Base-by-base conservation (phyloP, 2,329 filamentous ascomycete genomes). In the Ascochyta clinopodiicola region DNA sequence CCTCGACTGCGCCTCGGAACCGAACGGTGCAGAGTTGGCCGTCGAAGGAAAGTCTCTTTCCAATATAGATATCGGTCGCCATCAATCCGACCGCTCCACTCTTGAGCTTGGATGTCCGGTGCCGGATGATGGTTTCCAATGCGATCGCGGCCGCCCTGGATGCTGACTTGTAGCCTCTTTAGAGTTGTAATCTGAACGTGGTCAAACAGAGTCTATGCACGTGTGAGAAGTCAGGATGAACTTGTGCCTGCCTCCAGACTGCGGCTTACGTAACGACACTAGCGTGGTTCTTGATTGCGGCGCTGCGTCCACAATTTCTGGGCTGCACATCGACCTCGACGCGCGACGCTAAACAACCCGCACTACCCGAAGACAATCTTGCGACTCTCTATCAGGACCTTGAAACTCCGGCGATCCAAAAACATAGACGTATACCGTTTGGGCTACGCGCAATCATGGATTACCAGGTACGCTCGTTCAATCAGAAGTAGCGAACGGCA, bases 11-110 rank as follows among this genome's bases (percentile, higher is more conserved):
- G 39, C 95, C 95, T 58, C 90, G 78, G 71, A 93, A 98, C 58
- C 92, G 88, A 54, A 98, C 84, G 1, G 94, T 98, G 77, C 93
- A 96, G 37, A 90, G 78, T 19, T 86, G 86, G 29, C 86, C 86
- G 62, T 89, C 87, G 67, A 90, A 96, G 3, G 91, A 96, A 36
- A 94, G 81, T 13, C 95, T 87, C 75, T 95, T 88, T 47, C 91
- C 91, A 59, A 88, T 72, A 66, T 83, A 78, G 42, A 77, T 39
- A 19, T 68, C 46, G 15, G 66, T 53, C 37, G 63, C 56, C 72
- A 77, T 78, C 13, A 13, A 31, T 29, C 29, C 6, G 29, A 31
- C 29, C 29, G 29, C 29, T 31, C 29, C 12, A 13, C 29, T 13
- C 12, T 31, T 31, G 29, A 31, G 12, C 12, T 31, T 31, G 5